Base-by-base conservation (phyloP, 2,329 filamentous ascomycete genomes). In the Exophiala mesophila region DNA sequence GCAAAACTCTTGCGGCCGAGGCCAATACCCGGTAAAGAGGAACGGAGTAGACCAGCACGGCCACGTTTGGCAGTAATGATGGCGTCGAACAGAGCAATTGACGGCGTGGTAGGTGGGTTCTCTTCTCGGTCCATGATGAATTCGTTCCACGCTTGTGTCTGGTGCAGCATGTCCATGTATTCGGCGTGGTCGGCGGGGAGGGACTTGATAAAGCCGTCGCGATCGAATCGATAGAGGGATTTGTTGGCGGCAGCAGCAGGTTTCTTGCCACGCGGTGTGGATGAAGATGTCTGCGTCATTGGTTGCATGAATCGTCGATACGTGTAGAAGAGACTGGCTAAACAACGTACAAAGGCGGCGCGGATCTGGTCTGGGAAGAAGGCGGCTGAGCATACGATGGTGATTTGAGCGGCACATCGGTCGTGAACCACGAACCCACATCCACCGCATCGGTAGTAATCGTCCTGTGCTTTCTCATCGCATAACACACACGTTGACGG, bases 171-270 rank as follows among this genome's bases (percentile, higher is more conserved):
- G 31, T 70, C 63, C 59, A 83, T 74, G 56, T 83, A 83, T 41
- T 80, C 77, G 18, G 75, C 72, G 53, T 82, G 77, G 53, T 83
- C 80, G 44, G 73, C 67, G 2, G 80, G 79, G 49, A 83, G 66
- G 55, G 77, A 82, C 58, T 74, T 76, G 50, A 82, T 62, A 55
- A 83, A 84, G 3, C 75, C 75, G 32, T 83, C 78, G 70, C 80
- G 77, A 58, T 82, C 80, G 65, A 84, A 83, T 45, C 71, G 70
- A 55, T 82, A 82, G n/a, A n/a, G n/a, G n/a, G n/a, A n/a, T n/a
- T n/a, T n/a, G 23, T 26, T 6, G 12, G 6, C 12, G 17, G 75
- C 63, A 59, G 50, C 30, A 20, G 39, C 45, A 4, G 38, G 21
- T 26, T 49, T 82, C 59, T 77, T 79, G 51, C 77, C 79, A 52